Base-by-base conservation (phyloP, 2,329 filamentous ascomycete species). In the Leptographium wingfieldii region DNA sequence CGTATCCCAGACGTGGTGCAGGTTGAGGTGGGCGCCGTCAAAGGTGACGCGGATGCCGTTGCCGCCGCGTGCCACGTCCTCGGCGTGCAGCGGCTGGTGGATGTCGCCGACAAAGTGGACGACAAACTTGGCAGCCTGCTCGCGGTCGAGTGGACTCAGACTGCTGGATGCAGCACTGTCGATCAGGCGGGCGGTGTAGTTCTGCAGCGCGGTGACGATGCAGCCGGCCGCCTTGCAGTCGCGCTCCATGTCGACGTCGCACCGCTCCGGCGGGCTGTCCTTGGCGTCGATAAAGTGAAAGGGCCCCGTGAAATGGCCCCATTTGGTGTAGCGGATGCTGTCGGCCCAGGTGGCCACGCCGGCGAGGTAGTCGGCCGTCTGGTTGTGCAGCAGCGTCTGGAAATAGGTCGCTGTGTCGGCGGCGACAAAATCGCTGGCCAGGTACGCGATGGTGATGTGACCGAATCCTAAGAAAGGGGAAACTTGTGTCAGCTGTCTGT, bases 1-100 rank as follows among this genome's bases (percentile, higher is more conserved):
- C 58, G 80, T 82, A 68, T 90, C 87, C 87, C 87, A 90, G 19
- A 89, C 81, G 61, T 85, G 79, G 67, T 90, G 87, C 51, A 90
- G 76, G 68, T 90, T 90, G 59, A 80, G 77, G 33, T 74, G 70
- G 35, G 71, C 69, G 3, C 77, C 78, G 31, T 83, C 75, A 72
- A 84, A 90, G 19, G 72, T 74, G 1, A 90, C 86, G 16, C 76
- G 70, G 65, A 90, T 86, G 12, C 79, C 78, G 65, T 90, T 91
- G 0, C 87, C 87, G 59, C 87, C 87, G 27, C 77, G 73, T 2
- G 77, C 76, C 7, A 85, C 79, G 59, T 85, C 77, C 70, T 87
- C 84, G 59, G 80, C 80, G 69, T 87, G 84, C 60, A 87, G 73
- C 35, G 84, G 84, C 72, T 87, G 83, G 70, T 88, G 84, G 62